These are phyloP conservation scores for Fusarium azukiicola DNA, from an alignment of 2,329 filamentous ascomycete genomes.

Conservation along the genomic window DNA sequence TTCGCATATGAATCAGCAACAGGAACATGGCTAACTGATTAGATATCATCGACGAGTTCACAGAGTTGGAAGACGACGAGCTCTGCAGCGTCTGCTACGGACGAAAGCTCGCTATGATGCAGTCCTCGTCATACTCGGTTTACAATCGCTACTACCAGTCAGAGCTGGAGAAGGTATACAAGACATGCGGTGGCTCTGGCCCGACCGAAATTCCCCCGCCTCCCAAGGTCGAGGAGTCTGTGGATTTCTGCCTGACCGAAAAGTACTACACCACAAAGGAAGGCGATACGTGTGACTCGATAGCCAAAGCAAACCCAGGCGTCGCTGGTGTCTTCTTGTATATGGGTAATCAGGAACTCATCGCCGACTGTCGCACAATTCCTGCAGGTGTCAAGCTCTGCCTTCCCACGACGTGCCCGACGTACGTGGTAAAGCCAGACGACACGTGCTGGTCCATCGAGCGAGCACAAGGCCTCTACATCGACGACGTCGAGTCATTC, in stretches of 20 bases:
- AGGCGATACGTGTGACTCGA: slow-evolving; percentile 47
- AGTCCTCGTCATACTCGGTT: slow-evolving; percentile 46
- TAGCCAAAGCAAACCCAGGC: slow-evolving; percentile 35
- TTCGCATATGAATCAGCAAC: not conserved
- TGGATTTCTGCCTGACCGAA: slow-evolving; percentile 21
- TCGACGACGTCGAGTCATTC: not conserved
- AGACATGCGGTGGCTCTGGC: slow-evolving; percentile 27
- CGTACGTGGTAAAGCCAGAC: not conserved
- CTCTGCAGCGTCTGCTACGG: slow-evolving; percentile 52
- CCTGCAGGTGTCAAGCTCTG: slow-evolving; percentile 36
- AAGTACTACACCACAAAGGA: slow-evolving; percentile 26
- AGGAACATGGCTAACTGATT: slow-evolving; percentile 1
- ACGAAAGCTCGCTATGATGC: slow-evolving; percentile 50
- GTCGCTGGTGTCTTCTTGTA: slow-evolving; percentile 43
- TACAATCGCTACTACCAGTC: slow-evolving; percentile 44
- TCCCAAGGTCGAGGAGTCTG: not conserved
- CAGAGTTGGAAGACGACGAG: slow-evolving; percentile 37
- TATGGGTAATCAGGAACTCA: slow-evolving; percentile 38
- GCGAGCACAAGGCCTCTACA: not conserved
- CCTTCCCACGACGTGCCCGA: slow-evolving; percentile 15
- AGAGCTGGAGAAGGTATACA: slow-evolving; percentile 32
- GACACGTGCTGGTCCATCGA: slow-evolving; percentile 15
- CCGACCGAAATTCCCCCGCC: slow-evolving; percentile 16
- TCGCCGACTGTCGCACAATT: slow-evolving; percentile 35
- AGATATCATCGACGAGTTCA: slow-evolving; percentile 46